Evolutionary conservation across 495 filamentous ascomycete species (phyloP).

Genomic region (Neurospora hispaniola): DNA sequence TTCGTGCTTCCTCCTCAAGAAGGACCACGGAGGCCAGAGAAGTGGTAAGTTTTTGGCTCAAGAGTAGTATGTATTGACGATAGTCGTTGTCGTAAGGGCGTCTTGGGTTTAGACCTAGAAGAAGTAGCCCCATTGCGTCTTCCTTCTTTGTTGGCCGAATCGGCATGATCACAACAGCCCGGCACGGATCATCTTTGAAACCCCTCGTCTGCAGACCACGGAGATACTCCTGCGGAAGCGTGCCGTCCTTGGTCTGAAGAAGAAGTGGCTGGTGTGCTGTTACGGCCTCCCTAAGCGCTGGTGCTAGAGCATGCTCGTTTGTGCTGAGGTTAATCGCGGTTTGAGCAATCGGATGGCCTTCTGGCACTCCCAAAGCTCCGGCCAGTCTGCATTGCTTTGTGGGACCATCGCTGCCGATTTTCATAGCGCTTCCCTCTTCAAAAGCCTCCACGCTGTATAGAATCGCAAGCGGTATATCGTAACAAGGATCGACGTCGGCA

Average conservation of each 20-base stretch:
- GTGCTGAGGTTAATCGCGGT: constrained; percentile 40
- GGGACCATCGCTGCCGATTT: constrained; percentile 31
- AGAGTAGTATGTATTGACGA: constrained; percentile 48
- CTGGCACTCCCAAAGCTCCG: constrained; percentile 49
- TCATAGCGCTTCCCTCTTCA: constrained; percentile 28
- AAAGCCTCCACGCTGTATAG: constrained; percentile 40
- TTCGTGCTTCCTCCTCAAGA: constrained; percentile 53
- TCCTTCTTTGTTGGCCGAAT: constrained; percentile 50
- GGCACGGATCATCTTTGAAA: constrained; percentile 44
- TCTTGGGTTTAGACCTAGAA: constrained; percentile 52
- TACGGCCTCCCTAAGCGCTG: constrained; percentile 46
- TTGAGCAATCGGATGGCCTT: constrained; percentile 40
- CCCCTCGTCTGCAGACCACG: constrained; percentile 48
- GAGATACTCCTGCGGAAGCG: constrained; percentile 39
- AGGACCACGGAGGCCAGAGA: constrained; percentile 54
- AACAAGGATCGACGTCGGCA: constrained; percentile 19
- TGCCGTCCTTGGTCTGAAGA: constrained; percentile 43
- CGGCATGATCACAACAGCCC: constrained; percentile 48
- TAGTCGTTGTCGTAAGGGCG: constrained; percentile 61
- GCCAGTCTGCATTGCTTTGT: constrained; percentile 42
- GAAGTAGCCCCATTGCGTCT: constrained; percentile 44
- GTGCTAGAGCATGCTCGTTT: constrained; percentile 39
- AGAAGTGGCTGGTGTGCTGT: constrained; percentile 42
- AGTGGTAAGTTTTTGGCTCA: constrained; percentile 51
- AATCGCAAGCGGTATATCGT: constrained; percentile 49